These are phyloP conservation scores for Fusarium temperatum DNA, from an alignment of 2,329 filamentous ascomycete genomes.

Conservation along the genomic window DNA sequence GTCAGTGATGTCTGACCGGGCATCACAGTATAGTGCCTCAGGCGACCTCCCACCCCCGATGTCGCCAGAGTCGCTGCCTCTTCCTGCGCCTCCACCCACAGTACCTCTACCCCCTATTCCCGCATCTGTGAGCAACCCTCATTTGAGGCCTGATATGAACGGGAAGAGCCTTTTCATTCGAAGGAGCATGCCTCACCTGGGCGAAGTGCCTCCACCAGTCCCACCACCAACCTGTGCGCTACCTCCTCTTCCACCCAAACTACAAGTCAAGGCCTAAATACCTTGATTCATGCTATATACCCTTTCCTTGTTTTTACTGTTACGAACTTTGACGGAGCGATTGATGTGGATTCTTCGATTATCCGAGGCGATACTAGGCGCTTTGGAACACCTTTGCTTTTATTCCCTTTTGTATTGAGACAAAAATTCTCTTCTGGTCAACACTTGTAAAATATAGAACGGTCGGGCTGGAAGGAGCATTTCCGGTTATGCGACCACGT, in stretches of 20 bases:
- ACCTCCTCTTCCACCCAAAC: conserved; percentile 58
- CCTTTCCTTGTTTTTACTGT: conserved; percentile 16
- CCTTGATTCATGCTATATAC: conserved; percentile 1
- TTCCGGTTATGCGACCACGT: conserved; percentile 31
- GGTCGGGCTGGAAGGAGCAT: conserved; percentile 16
- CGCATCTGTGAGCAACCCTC: conserved; percentile 33
- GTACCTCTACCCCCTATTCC: conserved; percentile 47
- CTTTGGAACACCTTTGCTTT: conserved; percentile 21
- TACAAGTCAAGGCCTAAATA: conserved; percentile 28
- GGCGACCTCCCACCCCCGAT: conserved; percentile 39
- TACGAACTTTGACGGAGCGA: conserved; percentile 32
- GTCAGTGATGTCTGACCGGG: conserved; percentile 42
- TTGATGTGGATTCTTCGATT: conserved; percentile 26
- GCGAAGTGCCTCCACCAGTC: conserved; percentile 60
- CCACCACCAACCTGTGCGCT: conserved; percentile 65
- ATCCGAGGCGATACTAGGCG: conserved; percentile 19
- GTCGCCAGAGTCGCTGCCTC: conserved; percentile 36
- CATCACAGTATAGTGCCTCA: conserved; percentile 34
- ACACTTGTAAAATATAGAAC: conserved; percentile 34
- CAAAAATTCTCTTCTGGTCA: conserved; percentile 1
- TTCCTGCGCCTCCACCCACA: conserved; percentile 43
- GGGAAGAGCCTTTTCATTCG: conserved; percentile 47
- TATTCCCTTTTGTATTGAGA: conserved; percentile 9
- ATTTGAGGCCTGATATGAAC: conserved; percentile 32
- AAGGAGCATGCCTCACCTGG: conserved; percentile 62